A percentile compares a stretch with the other conserved stretches of the same genome.
Conservation (phyloP, 768 basidiomycete species). For the Boletellus ananiceps region DNA sequence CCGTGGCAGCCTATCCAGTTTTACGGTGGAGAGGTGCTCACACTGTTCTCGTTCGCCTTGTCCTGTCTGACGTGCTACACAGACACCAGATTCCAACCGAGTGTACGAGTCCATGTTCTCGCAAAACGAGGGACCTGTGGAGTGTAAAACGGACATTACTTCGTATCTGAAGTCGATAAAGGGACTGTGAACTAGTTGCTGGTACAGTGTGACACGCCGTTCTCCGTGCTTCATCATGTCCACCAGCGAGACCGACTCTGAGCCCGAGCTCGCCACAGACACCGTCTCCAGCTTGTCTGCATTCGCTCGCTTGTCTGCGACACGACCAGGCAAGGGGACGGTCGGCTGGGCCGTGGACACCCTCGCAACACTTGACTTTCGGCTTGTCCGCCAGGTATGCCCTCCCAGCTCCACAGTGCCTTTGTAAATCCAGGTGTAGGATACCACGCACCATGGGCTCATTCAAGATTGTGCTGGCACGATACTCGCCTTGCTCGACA, state of each 20-base stretch:
- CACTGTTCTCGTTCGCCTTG: background rate
- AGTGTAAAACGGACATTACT: slow-evolving; percentile 53
- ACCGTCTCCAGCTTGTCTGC: slow-evolving; percentile 14
- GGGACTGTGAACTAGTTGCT: slow-evolving; percentile 36
- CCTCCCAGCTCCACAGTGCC: background rate
- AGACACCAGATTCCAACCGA: slow-evolving; percentile 57
- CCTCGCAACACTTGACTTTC: slow-evolving; percentile 28
- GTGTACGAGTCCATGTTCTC: slow-evolving; percentile 65
- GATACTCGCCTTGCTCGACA: slow-evolving; percentile 31
- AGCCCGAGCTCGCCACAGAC: slow-evolving; percentile 31
- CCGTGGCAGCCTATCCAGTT: slow-evolving; percentile 67
- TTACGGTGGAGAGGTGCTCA: slow-evolving; percentile 57
- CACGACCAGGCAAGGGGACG: slow-evolving; percentile 7
- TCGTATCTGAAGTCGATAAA: slow-evolving; percentile 54
- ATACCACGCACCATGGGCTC: slow-evolving; percentile 29
- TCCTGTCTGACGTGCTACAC: slow-evolving; percentile 12
- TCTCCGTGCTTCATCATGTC: slow-evolving; percentile 24
- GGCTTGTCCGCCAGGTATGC: slow-evolving; percentile 26
- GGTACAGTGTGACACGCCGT: background rate
- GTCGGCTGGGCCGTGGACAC: slow-evolving; percentile 23
- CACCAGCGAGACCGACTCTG: slow-evolving; percentile 55
- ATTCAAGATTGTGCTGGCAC: slow-evolving; percentile 33
- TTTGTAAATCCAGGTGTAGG: slow-evolving; percentile 22
- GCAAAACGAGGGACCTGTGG: slow-evolving; percentile 43
- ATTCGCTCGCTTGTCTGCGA: slow-evolving; percentile 18